Base-by-base conservation (phyloP, 352 stramenopile genomes). In the Phytophthora macrochlamydospora region DNA sequence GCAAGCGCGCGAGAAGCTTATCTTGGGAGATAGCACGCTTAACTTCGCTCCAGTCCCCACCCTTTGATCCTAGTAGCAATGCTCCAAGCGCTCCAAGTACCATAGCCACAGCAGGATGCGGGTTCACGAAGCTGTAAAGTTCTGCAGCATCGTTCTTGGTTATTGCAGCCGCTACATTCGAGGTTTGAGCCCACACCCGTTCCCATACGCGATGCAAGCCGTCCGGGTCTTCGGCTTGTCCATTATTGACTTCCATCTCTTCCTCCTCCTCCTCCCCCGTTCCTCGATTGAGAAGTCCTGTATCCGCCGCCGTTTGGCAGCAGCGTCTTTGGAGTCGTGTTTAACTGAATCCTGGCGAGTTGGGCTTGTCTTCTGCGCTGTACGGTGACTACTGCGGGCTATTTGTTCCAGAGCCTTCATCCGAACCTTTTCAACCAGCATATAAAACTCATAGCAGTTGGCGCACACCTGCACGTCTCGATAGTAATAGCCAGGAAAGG, bases 401-500 rank as follows among this genome's bases (percentile, higher is more conserved):
- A 94, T 59, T 51, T 87, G 78, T 40, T 70, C 51, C 3, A 86
- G 62, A 24, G 87, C 74, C 58, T 90, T 77, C 79, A 91, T 90
- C 12, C 87, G 83, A 7, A 91, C 84, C 29, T 79, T 69, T 56
- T 94, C 87, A 9, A 95, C 67, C 11, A 95, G 75, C 32, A 71
- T 89, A 63, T 95, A 95, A 45, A 95, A 79, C 38, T 76, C 75
- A 56, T 91, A 95, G 70, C 87, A 95, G 55, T 93, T 89, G 14
- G 43, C 57, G 42, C 87, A 95, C 2, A 95, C 84, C 28, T 89
- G 82, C 9, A 92, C 80, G 14, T 94, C 73, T 61, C 92, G 84
- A 56, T 95, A 95, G 56, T 92, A 95, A 48, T 94, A 93, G 0
- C 87, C 86, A 6, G 87, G 87, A 57, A 94, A 95, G 0, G 78